Evolutionary conservation across 2,329 filamentous ascomycete species (phyloP), one percentile per base, ranked within the genome.

Genomic region (Parascedosporium putredinis): DNA sequence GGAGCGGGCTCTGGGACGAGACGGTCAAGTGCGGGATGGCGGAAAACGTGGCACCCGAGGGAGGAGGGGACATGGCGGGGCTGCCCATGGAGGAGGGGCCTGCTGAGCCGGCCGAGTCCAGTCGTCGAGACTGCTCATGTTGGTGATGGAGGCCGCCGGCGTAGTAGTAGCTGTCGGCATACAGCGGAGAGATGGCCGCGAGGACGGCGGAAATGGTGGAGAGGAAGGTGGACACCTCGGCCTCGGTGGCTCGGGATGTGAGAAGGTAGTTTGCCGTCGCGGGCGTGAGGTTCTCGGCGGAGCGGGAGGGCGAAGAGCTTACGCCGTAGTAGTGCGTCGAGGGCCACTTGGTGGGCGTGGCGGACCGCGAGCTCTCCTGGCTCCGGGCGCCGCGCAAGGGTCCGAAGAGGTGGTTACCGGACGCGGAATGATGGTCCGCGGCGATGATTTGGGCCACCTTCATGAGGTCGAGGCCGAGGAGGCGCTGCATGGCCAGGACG

Each of bases 371-470:
- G 48, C 47, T n/a, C 4, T 49, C 22, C 4, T 18, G 18, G 18
- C 36, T 22, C 7, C 36, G 14, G 23, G 22, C 22, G n/a, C 36
- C 36, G 20, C 47, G 47, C 10, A 49, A 29, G n/a, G 38, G 47
- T 4, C 23, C 48, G 22, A 52, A 54, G 22, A 50, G 44, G 4
- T 43, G 36, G n/a, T 49, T 24, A n/a, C 40, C 27, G 22, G 63
- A 64, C 14, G 66, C 64, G 8, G 71, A 60, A 52, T 75, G n/a
- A n/a, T n/a, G n/a, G n/a, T n/a, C n/a, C n/a, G n/a, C n/a, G n/a
- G n/a, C 67, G 8, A 82, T 60, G 31, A 83, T 72, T 9, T 77
- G 76, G 3, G 75, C 77, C 5, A 83, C 69, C 58, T 78, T 81
- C 62, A 83, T 67, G 20, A 78, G 58, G 29, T 78, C 71, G 1